phyloP scores from a whole-genome alignment of 768 basidiomycete species.

The Lentinula aciculospora region DNA sequence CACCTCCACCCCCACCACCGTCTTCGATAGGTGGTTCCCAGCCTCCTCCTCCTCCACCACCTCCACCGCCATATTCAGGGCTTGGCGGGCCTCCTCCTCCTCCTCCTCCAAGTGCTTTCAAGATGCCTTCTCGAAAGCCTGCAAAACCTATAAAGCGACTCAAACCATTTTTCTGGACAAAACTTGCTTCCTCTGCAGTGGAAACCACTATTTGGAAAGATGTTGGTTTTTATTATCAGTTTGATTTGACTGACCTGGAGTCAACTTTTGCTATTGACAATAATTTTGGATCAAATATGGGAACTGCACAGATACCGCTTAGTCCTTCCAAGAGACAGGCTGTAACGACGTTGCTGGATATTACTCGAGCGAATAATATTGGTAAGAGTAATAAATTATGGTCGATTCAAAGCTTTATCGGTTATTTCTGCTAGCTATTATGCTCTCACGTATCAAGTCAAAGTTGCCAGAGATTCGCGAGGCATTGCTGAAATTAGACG shows the following conservation, averaged over 20 bases:
- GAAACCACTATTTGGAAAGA: slow-evolving; percentile 70
- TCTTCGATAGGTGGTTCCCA: slow-evolving; percentile 28
- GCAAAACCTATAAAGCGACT: slow-evolving; percentile 29
- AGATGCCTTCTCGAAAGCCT: slow-evolving; percentile 10
- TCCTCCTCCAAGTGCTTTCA: slow-evolving; percentile 20
- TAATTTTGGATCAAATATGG: slow-evolving; percentile 16
- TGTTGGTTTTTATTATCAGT: slow-evolving; percentile 27
- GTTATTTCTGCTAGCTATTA: slow-evolving; percentile 51
- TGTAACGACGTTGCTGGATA: slow-evolving; percentile 70
- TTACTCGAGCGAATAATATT: slow-evolving; percentile 79
- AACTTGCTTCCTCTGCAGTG: slow-evolving; percentile 43
- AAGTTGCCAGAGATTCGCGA: slow-evolving; percentile 58
- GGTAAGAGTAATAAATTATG: slow-evolving; percentile 35
- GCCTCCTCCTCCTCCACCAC: slow-evolving; percentile 31
- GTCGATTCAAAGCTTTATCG: slow-evolving; percentile 7
- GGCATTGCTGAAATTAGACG: slow-evolving; percentile 70
- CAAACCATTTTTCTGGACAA: slow-evolving; percentile 92
- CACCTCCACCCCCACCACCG: slow-evolving; percentile 23
- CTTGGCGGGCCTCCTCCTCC: slow-evolving; percentile 16
- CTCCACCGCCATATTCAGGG: slow-evolving; percentile 22
- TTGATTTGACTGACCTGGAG: slow-evolving; percentile 70
- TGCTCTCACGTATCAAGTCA: slow-evolving; percentile 74
- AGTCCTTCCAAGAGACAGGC: slow-evolving; percentile 48
- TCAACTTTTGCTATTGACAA: slow-evolving; percentile 63
- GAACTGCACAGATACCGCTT: slow-evolving; percentile 31